Percentiles rank a stretch among this genome's conserved stretches.
Conservation (phyloP, 176 grass and related monocot genomes). For the Hsuehochloa calcarea region DNA sequence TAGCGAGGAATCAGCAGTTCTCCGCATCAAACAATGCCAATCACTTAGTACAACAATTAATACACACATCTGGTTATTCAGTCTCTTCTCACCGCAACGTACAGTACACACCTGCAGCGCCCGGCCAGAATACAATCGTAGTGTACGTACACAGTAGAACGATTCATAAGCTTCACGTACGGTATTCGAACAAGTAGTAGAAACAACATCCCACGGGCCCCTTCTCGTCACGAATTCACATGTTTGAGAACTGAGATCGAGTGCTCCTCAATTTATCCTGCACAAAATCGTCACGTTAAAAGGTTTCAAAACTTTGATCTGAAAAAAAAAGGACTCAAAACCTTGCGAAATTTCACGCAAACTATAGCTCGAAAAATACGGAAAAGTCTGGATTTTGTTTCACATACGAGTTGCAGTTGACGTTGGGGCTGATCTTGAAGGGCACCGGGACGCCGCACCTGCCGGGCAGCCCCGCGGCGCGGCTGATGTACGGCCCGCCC, state of each 20-base stretch:
- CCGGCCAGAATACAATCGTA: background rate
- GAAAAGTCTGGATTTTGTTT: background rate
- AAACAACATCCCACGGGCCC: background rate
- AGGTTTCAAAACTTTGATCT: background rate
- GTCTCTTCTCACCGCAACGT: background rate
- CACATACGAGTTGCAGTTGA: slow-evolving; percentile 50
- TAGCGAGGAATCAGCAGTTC: background rate
- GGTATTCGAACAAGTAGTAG: background rate
- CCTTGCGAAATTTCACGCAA: background rate
- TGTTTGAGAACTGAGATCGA: background rate
- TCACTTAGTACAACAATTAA: background rate
- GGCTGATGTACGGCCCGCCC: slow-evolving; percentile 25
- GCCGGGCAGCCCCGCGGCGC: slow-evolving; percentile 46
- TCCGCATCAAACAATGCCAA: background rate
- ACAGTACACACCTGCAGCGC: background rate
- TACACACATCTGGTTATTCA: background rate
- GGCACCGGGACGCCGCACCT: slow-evolving; percentile 43
- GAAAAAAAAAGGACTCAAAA: background rate
- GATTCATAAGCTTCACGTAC: background rate
- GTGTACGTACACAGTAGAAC: background rate
- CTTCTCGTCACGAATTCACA: background rate
- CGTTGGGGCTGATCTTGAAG: slow-evolving; percentile 46
- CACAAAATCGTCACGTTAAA: background rate
- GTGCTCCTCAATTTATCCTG: slow-evolving; percentile 16
- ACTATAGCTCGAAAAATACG: background rate